These are phyloP conservation scores for Babesia caballi DNA, from an alignment of 169 alveolate species.

Conservation along the genomic window DNA sequence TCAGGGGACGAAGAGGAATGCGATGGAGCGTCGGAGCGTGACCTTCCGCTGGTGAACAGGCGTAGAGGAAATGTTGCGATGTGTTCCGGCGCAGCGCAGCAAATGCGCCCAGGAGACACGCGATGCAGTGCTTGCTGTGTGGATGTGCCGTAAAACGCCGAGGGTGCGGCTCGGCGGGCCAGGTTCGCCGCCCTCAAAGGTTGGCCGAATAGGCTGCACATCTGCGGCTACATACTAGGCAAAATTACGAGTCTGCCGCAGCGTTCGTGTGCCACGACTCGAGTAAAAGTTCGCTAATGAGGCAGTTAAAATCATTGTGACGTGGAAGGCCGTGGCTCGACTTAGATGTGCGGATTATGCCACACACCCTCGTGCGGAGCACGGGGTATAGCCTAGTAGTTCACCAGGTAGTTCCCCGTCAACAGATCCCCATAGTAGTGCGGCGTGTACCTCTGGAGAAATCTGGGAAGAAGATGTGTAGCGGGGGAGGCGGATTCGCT, in stretches of 20 bases:
- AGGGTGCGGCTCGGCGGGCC: neutral
- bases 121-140: neutral
- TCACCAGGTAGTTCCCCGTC: slow-evolving; percentile 26
- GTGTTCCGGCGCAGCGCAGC: too few relatives aligned
- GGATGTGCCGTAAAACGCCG: neutral
- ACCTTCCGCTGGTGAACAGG: neutral
- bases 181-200: neutral
- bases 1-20: neutral
- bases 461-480: slow-evolving; percentile 7
- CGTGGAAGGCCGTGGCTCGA: too few relatives aligned
- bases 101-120: too few relatives aligned
- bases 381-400: neutral
- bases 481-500: neutral
- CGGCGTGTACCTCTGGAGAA: slow-evolving; percentile 48
- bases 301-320: too few relatives aligned
- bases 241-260: too few relatives aligned
- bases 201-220: slow-evolving; percentile 1
- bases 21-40: neutral
- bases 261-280: too few relatives aligned
- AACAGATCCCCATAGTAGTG: slow-evolving; percentile 56
- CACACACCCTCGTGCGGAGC: neutral
- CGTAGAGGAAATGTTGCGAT: neutral
- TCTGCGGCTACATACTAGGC: neutral
- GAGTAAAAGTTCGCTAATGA: too few relatives aligned
- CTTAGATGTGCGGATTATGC: too few relatives aligned